Percentiles rank a stretch among this genome's conserved stretches.
These are phyloP conservation scores for Annulohypoxylon stygium DNA, from an alignment of 495 filamentous ascomycete species.

Conservation along the genomic window DNA sequence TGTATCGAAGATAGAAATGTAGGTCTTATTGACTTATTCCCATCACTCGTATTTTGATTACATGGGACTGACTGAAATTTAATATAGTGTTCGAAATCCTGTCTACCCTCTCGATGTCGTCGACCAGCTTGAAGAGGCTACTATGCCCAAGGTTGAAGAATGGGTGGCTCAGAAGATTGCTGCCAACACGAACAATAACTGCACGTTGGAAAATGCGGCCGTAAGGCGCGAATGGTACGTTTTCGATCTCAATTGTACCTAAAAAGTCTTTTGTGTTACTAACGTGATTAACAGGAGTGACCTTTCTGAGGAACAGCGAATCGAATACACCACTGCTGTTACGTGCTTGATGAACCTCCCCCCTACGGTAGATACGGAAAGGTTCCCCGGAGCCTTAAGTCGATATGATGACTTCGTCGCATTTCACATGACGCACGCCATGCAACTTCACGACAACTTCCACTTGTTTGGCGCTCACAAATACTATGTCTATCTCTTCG, in stretches of 20 bases:
- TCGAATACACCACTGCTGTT: slow-evolving; percentile 63
- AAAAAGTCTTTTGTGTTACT: slow-evolving; percentile 4
- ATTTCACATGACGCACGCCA: slow-evolving; percentile 60
- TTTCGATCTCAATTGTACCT: neutral
- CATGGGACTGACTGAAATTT: slow-evolving; percentile 11
- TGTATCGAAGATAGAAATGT: slow-evolving; percentile 53
- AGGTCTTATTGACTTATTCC: slow-evolving; percentile 31
- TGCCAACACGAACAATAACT: slow-evolving; percentile 58
- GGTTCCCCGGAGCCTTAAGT: slow-evolving; percentile 63
- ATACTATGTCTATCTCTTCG: slow-evolving; percentile 74
- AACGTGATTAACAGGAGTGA: slow-evolving; percentile 54
- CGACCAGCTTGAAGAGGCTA: slow-evolving; percentile 54
- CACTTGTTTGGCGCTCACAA: slow-evolving; percentile 77
- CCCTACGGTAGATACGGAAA: slow-evolving; percentile 53
- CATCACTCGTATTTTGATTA: neutral
- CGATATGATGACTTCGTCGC: slow-evolving; percentile 70
- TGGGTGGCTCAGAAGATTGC: slow-evolving; percentile 53
- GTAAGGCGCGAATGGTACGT: slow-evolving; percentile 66
- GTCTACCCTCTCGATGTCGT: slow-evolving; percentile 56
- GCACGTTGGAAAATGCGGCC: slow-evolving; percentile 62
- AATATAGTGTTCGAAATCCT: slow-evolving; percentile 49
- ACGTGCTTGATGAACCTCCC: slow-evolving; percentile 63
- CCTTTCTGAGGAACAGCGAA: slow-evolving; percentile 51
- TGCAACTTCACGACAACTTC: slow-evolving; percentile 66
- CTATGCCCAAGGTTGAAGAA: slow-evolving; percentile 56